Evolutionary conservation across 2,329 filamentous ascomycete genomes (phyloP).

Genomic region (Ophiosphaerella korrae): DNA sequence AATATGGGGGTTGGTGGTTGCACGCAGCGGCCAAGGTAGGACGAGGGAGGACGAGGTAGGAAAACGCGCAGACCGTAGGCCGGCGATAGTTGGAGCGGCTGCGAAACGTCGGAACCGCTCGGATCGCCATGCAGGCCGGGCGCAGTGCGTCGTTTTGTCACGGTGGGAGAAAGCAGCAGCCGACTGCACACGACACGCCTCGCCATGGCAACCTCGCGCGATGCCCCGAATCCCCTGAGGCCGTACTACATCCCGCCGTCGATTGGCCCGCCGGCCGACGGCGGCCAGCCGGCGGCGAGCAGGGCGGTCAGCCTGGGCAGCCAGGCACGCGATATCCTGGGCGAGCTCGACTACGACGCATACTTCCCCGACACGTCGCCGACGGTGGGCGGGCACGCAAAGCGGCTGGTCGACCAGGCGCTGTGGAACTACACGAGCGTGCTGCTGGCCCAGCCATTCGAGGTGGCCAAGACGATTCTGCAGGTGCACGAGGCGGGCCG

Average conservation of each 20-base stretch:
- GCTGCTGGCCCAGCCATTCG: conserved; percentile 91
- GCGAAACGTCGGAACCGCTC: too few relatives aligned
- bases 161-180: too few relatives aligned
- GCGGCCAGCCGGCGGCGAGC: conserved; percentile 37
- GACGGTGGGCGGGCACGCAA: conserved; percentile 70
- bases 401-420: conserved; percentile 80
- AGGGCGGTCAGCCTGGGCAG: conserved; percentile 55
- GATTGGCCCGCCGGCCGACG: conserved; percentile 62
- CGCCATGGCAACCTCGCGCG: conserved; percentile 51
- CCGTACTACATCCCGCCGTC: conserved; percentile 75
- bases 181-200: too few relatives aligned
- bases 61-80: too few relatives aligned
- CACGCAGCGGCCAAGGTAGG: too few relatives aligned
- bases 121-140: too few relatives aligned
- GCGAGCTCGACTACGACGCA: conserved; percentile 89
- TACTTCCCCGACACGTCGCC: conserved; percentile 80
- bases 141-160: too few relatives aligned
- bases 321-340: conserved; percentile 81
- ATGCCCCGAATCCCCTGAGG: conserved; percentile 65
- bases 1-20: background rate
- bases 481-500: conserved; percentile 67
- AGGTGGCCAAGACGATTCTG: conserved; percentile 91
- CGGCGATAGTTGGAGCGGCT: too few relatives aligned
- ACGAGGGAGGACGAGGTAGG: too few relatives aligned
- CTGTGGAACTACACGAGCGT: conserved; percentile 92